Base-by-base conservation (phyloP, 2,329 filamentous ascomycete species). In the Orbilia blumenaviensis region DNA sequence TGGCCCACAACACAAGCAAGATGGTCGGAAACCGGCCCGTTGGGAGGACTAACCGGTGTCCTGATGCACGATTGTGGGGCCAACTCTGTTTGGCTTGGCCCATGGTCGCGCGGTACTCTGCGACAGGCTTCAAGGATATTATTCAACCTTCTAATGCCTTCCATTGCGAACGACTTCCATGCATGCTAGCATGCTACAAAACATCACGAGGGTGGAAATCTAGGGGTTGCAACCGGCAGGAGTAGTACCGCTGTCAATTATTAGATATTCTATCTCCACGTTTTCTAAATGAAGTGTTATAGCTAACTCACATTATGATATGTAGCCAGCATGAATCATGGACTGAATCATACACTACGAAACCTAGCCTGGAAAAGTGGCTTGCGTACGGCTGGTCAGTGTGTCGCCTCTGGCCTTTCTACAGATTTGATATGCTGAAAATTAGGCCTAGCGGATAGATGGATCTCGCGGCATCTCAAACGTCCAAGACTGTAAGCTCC, bases 1-100 rank as follows among this genome's bases (percentile, higher is more conserved):
- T 16, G 68, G 44, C 36, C 58, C 48, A 66, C 21, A 60, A 58
- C 64, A 62, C 44, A 48, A 36, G 34, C 48, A 29, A 41, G 25
- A 64, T 32, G 27, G 34, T 61, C 72, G 72, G 72, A 69, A 69
- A 69, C 50, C 72, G 72, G 72, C 62, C 72, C 72, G 72, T 76
- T 69, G 48, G 58, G 58, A 56, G 44, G 25, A 67, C 36, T 34
- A 34, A 60, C 58, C 64, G 54, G 60, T 18, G 16, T 25, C 48
- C 36, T 75, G 64, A 76, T 25, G 58, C 72, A 69, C 41, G 23
- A 60, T 58, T 69, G 64, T 69, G 72, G 64, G 63, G 64, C 62
- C 69, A 69, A 69, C 41, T 16, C 16, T 32, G 9, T 50, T 60
- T 66, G 32, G 29, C 38, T 64, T 63, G 46, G 67, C 67, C 36